Evolutionary conservation across 352 stramenopile genomes (phyloP).

Genomic region (Globisporangium okanoganense): DNA sequence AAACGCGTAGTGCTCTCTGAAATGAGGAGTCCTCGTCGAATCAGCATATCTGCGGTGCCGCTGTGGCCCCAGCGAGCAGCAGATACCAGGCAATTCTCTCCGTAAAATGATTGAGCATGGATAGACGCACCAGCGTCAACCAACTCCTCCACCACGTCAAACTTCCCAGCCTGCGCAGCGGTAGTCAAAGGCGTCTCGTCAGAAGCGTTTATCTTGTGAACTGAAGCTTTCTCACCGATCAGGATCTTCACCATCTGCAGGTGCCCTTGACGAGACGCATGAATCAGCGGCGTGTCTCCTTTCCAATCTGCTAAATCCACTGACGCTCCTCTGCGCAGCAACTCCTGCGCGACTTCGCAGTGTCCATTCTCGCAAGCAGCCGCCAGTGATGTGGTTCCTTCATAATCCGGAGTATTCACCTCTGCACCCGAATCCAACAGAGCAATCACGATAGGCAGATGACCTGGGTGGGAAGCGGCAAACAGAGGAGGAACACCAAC

Average conservation of each 20-base stretch:
- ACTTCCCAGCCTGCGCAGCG: neutral
- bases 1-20: neutral
- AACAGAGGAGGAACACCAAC: neutral
- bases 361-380: neutral
- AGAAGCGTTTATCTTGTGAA: neutral
- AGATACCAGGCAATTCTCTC: constrained; percentile 2
- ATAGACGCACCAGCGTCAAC: neutral
- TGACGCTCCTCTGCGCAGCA: neutral
- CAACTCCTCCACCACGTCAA: neutral
- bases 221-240: neutral
- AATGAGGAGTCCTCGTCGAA: neutral
- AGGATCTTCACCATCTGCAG: neutral
- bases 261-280: neutral
- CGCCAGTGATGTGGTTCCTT: neutral
- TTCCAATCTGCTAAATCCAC: neutral
- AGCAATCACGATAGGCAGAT: neutral
- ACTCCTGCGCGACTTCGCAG: neutral
- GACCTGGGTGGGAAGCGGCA: neutral
- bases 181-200: constrained; percentile 2
- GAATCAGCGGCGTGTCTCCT: neutral
- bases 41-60: neutral
- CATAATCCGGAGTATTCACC: neutral
- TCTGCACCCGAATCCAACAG: neutral
- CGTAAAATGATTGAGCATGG: neutral
- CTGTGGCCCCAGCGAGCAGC: neutral